Base-by-base conservation (phyloP, 257 asterid species). In the Coffea canephora region DNA sequence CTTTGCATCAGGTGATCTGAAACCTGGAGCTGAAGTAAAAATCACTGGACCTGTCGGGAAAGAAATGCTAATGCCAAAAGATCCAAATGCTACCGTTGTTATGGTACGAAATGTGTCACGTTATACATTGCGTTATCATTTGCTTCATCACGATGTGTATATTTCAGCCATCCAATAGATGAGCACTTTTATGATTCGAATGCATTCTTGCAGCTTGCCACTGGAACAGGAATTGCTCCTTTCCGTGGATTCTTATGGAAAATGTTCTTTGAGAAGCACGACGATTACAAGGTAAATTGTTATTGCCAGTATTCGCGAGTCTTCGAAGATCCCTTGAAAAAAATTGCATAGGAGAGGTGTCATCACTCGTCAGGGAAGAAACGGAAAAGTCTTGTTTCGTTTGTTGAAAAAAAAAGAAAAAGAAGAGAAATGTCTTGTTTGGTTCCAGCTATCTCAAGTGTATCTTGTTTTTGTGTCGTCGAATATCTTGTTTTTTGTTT, bases 221-320 rank as follows among this genome's bases (percentile, higher is more conserved):
- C 98, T 7, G 99, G 99, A 77, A 95, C 99, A 76, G 99, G 99
- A 54, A 95, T 95, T 77, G 98, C 99, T 82, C 99, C 99, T 66
- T 95, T 95, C 91, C 96, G 99, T 52, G 82, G 92, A 36, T 95
- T 93, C 88, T 82, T 95, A 88, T 95, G 99, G 99, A 95, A 93
- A 84, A 93, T 93, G 94, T 95, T 93, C 91, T 95, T 95, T 23
- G 98, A 95, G 89, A 93, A 95, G 89, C 88, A 95, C 5, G 97
- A 93, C 0, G 94, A 93, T 82, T 95, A 93, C 91, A 87, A 91
- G 96, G 99, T 95, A 82, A 69, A 76, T 67, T 62, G 27, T 48
- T 36, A 49, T 41, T 48, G 16, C 23, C 18, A 49, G 41, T 8
- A 8, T 81, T 62, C 68, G 14, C 12, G 39, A 39, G 54, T n/a